Evolutionary conservation across 108 stramenopile genomes (phyloP).

Genomic region (Aurantiochytrium sp.): DNA sequence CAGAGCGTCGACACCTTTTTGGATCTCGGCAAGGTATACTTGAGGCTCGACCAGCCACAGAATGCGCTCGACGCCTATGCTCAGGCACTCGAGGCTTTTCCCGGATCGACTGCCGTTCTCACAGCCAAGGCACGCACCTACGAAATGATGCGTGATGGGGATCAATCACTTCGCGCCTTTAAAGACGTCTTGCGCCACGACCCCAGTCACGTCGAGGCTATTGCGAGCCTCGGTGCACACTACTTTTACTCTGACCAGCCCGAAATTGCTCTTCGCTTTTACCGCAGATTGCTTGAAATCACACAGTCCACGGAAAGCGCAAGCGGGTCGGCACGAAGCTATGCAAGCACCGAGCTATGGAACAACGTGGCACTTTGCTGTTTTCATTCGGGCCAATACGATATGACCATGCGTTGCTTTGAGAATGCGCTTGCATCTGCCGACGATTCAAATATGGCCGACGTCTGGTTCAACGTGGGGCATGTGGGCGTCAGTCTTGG

Average conservation of each 20-base stretch:
- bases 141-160: constrained; percentile 45
- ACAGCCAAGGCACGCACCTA: constrained; percentile 47
- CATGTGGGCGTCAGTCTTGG: constrained; percentile 51
- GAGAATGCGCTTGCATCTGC: constrained; percentile 46
- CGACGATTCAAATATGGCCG: constrained; percentile 38
- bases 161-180: constrained; percentile 25
- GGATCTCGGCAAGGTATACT: constrained; percentile 54
- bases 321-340: not conserved
- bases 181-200: constrained; percentile 41
- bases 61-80: constrained; percentile 47
- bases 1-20: constrained; percentile 40
- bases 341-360: constrained; percentile 47
- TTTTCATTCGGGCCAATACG: constrained; percentile 55
- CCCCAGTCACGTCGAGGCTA: constrained; percentile 49
- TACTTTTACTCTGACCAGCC: constrained; percentile 60
- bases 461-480: constrained; percentile 54
- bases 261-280: constrained; percentile 54
- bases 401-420: constrained; percentile 56
- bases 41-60: constrained; percentile 50
- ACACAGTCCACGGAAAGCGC: constrained; percentile 20
- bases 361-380: constrained; percentile 57
- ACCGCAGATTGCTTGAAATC: constrained; percentile 55
- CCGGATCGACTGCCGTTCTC: constrained; percentile 32
- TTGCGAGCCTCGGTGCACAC: constrained; percentile 53
- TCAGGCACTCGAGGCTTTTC: constrained; percentile 34